A percentile compares a stretch with the other conserved stretches of the same genome.
These are phyloP conservation scores for Globisporangium apiculatum DNA, from an alignment of 352 stramenopile genomes.

Conservation along the genomic window DNA sequence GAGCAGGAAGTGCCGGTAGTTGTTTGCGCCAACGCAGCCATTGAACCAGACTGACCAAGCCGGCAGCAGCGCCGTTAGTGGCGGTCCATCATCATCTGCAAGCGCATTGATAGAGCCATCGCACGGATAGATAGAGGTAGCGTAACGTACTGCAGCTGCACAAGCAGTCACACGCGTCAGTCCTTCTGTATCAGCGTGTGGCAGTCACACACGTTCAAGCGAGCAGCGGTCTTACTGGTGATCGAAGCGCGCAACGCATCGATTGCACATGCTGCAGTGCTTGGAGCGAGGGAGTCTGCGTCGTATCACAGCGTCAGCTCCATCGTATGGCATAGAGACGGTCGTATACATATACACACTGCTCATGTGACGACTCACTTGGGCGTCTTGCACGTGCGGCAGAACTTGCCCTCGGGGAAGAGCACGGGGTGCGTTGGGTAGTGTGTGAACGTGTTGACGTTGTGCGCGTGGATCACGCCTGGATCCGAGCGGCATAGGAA, in stretches of 20 bases:
- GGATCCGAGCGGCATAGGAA: constrained; percentile 66
- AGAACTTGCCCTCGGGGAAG: constrained; percentile 75
- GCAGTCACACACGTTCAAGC: too few species aligned
- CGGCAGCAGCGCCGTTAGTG: not conserved
- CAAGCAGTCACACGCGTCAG: not conserved
- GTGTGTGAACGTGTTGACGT: constrained; percentile 35
- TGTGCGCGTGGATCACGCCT: constrained; percentile 59
- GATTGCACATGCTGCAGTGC: constrained; percentile 86
- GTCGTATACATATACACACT: too few species aligned
- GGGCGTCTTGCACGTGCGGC: constrained; percentile 78
- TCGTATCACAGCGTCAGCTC: not conserved
- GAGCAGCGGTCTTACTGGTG: constrained; percentile 60
- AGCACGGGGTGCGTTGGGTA: constrained; percentile 80
- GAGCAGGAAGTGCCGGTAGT: constrained; percentile 43
- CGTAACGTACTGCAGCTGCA: constrained; percentile 27
- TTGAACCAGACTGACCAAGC: constrained; percentile 68
- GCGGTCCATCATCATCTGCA: not conserved
- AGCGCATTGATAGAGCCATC: not conserved
- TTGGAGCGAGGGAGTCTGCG: constrained; percentile 77
- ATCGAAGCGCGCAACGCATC: constrained; percentile 85
- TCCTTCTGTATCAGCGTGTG: not conserved
- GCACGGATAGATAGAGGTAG: not conserved
- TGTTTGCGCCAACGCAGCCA: constrained; percentile 71
- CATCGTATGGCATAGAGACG: too few species aligned
- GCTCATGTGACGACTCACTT: constrained; percentile 41